Conservation (phyloP, 495 filamentous ascomycete species). For the Tuber brumale region DNA sequence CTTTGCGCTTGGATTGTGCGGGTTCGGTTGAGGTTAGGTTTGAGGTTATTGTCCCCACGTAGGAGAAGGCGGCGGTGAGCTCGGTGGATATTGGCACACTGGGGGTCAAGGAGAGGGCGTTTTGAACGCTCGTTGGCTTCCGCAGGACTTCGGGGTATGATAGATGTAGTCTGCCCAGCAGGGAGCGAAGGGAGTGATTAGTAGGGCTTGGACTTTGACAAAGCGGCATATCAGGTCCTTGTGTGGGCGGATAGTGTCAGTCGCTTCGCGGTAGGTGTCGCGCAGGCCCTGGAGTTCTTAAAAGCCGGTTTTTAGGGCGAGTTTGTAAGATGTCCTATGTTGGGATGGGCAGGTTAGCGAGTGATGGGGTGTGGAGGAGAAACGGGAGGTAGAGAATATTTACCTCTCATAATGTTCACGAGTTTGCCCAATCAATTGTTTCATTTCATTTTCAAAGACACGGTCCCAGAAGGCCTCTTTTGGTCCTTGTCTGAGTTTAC, state of each 20-base stretch:
- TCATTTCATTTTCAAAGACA: conserved; percentile 91
- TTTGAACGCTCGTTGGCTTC: conserved; percentile 69
- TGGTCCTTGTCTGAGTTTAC: conserved; percentile 61
- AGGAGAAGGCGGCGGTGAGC: conserved; percentile 69
- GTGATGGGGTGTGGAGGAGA: background rate
- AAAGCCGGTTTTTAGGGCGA: conserved; percentile 79
- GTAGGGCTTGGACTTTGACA: conserved; percentile 76
- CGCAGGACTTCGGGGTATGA: conserved; percentile 78
- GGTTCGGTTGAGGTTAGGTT: conserved; percentile 84
- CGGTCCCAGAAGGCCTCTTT: conserved; percentile 76
- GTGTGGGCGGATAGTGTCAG: conserved; percentile 73
- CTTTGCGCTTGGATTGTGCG: conserved; percentile 69
- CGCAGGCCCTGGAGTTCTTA: conserved; percentile 83
- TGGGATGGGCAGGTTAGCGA: conserved; percentile 37
- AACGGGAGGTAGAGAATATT: conserved; percentile 28
- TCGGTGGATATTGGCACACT: conserved; percentile 53
- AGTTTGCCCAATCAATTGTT: conserved; percentile 66
- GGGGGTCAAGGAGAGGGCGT: conserved; percentile 66
- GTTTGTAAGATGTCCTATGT: conserved; percentile 67
- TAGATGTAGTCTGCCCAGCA: conserved; percentile 95
- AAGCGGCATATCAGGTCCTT: conserved; percentile 67
- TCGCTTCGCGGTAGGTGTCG: conserved; percentile 83
- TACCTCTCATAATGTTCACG: conserved; percentile 66
- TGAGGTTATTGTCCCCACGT: conserved; percentile 65
- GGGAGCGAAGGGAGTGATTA: conserved; percentile 73